phyloP scores from a whole-genome alignment of 805 yeast genomes.

The Pichia scutulata region DNA sequence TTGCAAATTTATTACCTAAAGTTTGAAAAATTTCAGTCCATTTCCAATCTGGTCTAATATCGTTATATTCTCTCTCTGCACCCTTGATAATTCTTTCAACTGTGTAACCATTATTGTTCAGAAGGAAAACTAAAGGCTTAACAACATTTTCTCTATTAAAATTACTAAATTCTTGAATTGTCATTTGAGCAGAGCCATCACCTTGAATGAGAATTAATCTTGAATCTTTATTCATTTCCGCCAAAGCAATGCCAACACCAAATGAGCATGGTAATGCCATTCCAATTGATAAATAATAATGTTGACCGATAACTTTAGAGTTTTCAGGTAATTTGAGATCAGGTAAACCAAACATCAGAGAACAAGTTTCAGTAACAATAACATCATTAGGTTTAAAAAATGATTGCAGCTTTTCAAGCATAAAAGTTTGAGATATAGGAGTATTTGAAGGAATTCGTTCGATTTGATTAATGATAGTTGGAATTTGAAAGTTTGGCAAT shows the following conservation, averaged over 20 bases:
- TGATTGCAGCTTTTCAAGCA: constrained; percentile 33
- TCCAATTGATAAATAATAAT: constrained; percentile 81
- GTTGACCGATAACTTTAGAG: constrained; percentile 51
- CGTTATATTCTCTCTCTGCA: constrained; percentile 68
- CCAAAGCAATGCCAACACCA: constrained; percentile 71
- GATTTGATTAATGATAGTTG: constrained; percentile 12
- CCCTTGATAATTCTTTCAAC: constrained; percentile 86
- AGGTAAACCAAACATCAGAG: constrained; percentile 70
- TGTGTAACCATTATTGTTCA: constrained; percentile 85
- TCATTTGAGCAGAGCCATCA: constrained; percentile 94
- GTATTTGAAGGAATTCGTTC: constrained; percentile 20
- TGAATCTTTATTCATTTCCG: constrained; percentile 35
- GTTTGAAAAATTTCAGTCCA: constrained; percentile 64
- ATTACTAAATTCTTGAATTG: constrained; percentile 59
- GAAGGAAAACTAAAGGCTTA: constrained; percentile 61
- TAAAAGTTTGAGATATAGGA: constrained; percentile 40
- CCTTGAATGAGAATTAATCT: constrained; percentile 75
- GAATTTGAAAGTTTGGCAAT: constrained; percentile 9
- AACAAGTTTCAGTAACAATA: constrained; percentile 76
- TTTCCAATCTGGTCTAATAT: constrained; percentile 73
- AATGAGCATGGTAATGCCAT: constrained; percentile 81
- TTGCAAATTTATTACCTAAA: constrained; percentile 44
- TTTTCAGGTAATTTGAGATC: constrained; percentile 56
- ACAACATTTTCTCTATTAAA: constrained; percentile 43
- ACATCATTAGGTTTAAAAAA: constrained; percentile 49